Evolutionary conservation across 768 basidiomycete genomes (phyloP), one percentile per base, ranked within the genome.

Genomic region (Russula foetens): DNA sequence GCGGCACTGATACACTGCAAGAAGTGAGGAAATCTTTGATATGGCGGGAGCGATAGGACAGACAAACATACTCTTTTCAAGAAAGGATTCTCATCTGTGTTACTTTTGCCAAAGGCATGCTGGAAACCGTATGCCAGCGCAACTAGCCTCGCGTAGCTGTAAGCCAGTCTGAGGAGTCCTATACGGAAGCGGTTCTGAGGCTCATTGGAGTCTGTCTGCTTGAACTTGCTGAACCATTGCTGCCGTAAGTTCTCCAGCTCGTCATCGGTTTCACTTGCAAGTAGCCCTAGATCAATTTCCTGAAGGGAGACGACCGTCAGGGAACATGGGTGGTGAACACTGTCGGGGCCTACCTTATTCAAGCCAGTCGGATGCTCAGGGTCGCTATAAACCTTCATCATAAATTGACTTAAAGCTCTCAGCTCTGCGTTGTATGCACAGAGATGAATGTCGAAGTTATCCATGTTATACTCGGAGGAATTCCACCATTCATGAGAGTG

Each of bases 401-500:
- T 70, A 67, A 90, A 92, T 17, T 70, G 68, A 4, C 79, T 76
- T 71, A 89, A 80, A 26, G 88, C 71, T 67, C 82, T 81, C 65
- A 92, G 72, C 69, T 89, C 88, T 4, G 82, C 79, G 60, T 87
- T 92, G 69, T 92, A 92, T 15, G 82, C 84, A 67, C 83, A 88
- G 41, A 85, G 74, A 56, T 93, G 91, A 52, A 93, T 85, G 69
- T 93, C 90, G 64, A 90, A 92, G 67, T 85, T 76, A 49, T 76
- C 73, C 72, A 89, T 75, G 67, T 89, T 90, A 46, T 64, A 49
- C 29, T 58, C 59, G 2, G 59, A 61, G 5, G 54, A 54, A 19
- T 56, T 47, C 65, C 65, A 66, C 65, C 65, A 66, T 14, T 43
- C 58, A 14, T 50, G 43, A 19, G 83, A 85, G 66, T 86, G 84